phyloP scores from a whole-genome alignment of 495 filamentous ascomycete species.

The Penicillium goetzii region DNA sequence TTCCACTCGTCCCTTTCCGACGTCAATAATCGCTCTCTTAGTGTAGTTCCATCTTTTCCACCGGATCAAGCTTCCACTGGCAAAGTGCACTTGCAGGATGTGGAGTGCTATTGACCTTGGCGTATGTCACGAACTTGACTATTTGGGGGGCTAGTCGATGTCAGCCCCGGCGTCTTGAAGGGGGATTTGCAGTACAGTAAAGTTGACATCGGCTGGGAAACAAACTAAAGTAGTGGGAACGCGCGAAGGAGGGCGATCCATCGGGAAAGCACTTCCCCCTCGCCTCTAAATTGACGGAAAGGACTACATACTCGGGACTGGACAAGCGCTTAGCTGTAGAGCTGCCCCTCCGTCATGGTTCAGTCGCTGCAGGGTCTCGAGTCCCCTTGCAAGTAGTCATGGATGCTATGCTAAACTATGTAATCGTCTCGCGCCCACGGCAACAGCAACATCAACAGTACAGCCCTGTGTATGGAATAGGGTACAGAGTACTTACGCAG shows the following conservation, averaged over 20 bases:
- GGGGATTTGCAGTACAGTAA: no score
- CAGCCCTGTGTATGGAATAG: neutral
- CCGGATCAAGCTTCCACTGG: conserved; percentile 25
- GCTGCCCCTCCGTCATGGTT: conserved; percentile 5
- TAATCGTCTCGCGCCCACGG: conserved; percentile 1
- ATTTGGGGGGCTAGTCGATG: neutral
- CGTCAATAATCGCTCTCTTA: neutral
- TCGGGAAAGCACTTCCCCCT: neutral
- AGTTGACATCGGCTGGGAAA: conserved; percentile 12
- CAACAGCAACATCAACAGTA: neutral
- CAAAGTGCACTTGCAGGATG: conserved; percentile 27
- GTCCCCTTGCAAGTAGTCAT: conserved; percentile 22
- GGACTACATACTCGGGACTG: conserved; percentile 3
- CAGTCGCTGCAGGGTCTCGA: conserved; percentile 26
- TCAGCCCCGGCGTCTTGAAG: neutral
- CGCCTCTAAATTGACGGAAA: conserved; percentile 1
- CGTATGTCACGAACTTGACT: conserved; percentile 23
- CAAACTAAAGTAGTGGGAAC: conserved; percentile 7
- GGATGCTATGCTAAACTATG: conserved; percentile 11
- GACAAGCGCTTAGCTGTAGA: conserved; percentile 13
- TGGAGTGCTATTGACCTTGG: conserved; percentile 28
- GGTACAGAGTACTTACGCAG: neutral
- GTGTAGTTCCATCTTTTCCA: neutral
- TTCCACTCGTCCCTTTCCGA: neutral
- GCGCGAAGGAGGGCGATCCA: conserved; percentile 22